Evolutionary conservation across 495 filamentous ascomycete species (phyloP).

Genomic region (Daldinia bambusicola): DNA sequence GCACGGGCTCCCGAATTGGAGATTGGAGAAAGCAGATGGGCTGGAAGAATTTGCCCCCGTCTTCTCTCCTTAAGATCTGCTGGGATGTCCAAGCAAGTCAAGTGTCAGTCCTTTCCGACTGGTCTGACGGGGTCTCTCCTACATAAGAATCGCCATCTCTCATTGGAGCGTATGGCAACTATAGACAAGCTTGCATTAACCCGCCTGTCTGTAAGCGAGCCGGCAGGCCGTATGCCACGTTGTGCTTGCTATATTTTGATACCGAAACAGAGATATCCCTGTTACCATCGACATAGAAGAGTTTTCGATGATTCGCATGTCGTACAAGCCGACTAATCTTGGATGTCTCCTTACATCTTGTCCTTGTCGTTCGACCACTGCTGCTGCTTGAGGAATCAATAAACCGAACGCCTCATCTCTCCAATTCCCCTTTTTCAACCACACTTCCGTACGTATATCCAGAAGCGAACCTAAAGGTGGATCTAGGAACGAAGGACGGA

Average conservation of each 20-base stretch:
- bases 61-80: neutral
- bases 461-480: neutral
- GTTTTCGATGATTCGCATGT: neutral
- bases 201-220: neutral
- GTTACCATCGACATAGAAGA: neutral
- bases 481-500: too few species aligned
- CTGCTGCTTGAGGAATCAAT: neutral
- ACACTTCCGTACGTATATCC: neutral
- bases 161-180: neutral
- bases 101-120: neutral
- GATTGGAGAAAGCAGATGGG: neutral
- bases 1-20: neutral
- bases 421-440: neutral
- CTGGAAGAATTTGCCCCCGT: constrained; percentile 1
- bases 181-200: neutral
- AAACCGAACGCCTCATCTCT: neutral
- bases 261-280: neutral
- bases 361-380: neutral
- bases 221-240: neutral
- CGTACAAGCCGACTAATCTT: neutral
- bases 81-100: neutral
- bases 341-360: neutral
- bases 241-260: neutral
- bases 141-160: neutral
- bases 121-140: neutral